A percentile compares a stretch with the other conserved stretches of the same genome.
phyloP scores from a whole-genome alignment of 179 eudicot genomes.

The Beta corolliflora region DNA sequence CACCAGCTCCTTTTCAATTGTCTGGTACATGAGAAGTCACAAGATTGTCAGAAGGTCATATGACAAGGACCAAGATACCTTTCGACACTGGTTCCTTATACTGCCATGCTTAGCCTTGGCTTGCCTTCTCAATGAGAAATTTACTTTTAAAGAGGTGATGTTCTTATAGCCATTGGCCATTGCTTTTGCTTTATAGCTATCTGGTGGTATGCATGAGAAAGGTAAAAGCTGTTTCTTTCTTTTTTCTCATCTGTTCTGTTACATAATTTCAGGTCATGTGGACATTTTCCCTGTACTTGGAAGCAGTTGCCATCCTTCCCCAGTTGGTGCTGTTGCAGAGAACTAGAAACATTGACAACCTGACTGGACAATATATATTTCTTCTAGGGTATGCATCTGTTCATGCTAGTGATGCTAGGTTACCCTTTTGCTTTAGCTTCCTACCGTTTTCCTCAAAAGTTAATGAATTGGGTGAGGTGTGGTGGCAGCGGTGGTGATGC shows the following conservation, averaged over 20 bases:
- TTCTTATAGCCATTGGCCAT: background rate
- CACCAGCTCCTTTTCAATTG: conserved; percentile 85
- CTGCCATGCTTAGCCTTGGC: conserved; percentile 83
- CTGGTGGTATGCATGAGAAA: background rate
- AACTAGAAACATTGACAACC: conserved; percentile 94
- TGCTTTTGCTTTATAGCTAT: background rate
- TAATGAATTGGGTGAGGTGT: background rate
- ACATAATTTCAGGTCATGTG: conserved; percentile 71
- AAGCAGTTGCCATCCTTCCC: conserved; percentile 98
- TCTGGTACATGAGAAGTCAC: conserved; percentile 93
- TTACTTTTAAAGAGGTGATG: conserved; percentile 78
- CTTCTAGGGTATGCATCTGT: conserved; percentile 79
- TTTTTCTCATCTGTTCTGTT: conserved; percentile 18
- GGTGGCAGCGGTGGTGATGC: background rate
- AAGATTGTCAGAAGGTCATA: conserved; percentile 90
- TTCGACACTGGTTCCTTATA: conserved; percentile 77
- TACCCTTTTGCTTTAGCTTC: conserved; percentile 5
- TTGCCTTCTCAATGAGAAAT: conserved; percentile 62
- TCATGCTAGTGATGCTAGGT: background rate
- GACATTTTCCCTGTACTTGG: conserved; percentile 90
- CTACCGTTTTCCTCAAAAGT: background rate
- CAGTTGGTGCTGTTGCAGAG: conserved; percentile 96
- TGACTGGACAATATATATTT: conserved; percentile 93
- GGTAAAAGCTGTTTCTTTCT: background rate
- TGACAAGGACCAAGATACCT: conserved; percentile 94